Conservation (phyloP, 768 basidiomycete species). For the Amanita fuliginea region DNA sequence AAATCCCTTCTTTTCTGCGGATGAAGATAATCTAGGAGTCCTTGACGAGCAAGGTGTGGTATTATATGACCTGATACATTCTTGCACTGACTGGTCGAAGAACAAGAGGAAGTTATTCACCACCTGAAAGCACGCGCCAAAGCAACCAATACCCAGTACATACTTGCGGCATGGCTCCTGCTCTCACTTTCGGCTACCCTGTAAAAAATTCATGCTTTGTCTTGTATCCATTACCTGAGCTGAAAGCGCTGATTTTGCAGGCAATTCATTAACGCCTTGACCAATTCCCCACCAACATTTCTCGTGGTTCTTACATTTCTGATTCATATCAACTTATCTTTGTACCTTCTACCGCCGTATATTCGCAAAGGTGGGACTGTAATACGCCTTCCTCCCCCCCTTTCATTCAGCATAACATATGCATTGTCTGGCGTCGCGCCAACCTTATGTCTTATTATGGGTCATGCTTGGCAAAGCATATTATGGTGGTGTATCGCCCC, state of each 20-base stretch:
- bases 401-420: conserved; percentile 18
- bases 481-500: conserved; percentile 42
- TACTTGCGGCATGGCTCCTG: conserved; percentile 26
- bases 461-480: conserved; percentile 40
- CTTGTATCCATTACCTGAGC: not conserved
- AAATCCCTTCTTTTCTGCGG: conserved; percentile 29
- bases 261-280: conserved; percentile 22
- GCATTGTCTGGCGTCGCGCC: conserved; percentile 36
- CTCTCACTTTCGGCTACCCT: conserved; percentile 33
- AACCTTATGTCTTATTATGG: conserved; percentile 33
- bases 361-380: not conserved
- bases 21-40: conserved; percentile 19
- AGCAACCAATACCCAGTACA: conserved; percentile 28
- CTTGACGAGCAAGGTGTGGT: conserved; percentile 44
- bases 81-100: conserved; percentile 18
- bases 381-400: conserved; percentile 15
- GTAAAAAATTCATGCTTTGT: conserved; percentile 20
- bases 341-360: conserved; percentile 3
- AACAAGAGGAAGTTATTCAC: conserved; percentile 52
- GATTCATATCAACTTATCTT: conserved; percentile 2
- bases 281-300: conserved; percentile 13
- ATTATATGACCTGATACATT: not conserved
- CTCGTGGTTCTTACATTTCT: not conserved
- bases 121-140: conserved; percentile 32
- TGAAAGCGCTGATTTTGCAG: conserved; percentile 7